A percentile compares a stretch with the other conserved stretches of the same genome.
These are phyloP conservation scores for Fonsecaea erecta DNA, from an alignment of 2,329 filamentous ascomycete species.

Conservation along the genomic window DNA sequence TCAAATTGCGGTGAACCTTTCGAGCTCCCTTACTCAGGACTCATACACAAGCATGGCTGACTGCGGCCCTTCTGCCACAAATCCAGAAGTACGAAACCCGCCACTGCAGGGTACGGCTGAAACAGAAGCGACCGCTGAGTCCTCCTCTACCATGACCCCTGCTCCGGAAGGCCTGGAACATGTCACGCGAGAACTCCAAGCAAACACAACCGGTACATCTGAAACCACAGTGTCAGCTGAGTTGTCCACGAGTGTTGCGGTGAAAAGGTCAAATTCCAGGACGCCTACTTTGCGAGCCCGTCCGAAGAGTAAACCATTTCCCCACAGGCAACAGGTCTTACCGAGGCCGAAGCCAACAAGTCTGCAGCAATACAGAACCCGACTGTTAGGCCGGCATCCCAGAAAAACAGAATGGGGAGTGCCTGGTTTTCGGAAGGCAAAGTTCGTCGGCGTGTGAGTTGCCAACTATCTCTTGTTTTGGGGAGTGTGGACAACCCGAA, in stretches of 20 bases:
- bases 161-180: not conserved
- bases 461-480: not conserved
- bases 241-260: not conserved
- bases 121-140: not conserved
- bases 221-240: not conserved
- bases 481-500: not conserved
- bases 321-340: not conserved
- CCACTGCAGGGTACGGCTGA: not conserved
- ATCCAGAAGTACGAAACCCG: not conserved
- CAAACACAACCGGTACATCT: not conserved
- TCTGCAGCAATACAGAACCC: conserved; percentile 22
- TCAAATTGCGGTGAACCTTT: not conserved
- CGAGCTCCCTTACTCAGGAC: not conserved
- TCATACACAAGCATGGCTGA: not conserved
- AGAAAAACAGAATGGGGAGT: conserved; percentile 20
- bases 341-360: conserved; percentile 15
- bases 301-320: not conserved
- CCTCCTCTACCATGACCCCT: not conserved
- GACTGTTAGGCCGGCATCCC: conserved; percentile 18
- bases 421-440: conserved; percentile 18
- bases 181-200: not conserved
- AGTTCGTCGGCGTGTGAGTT: conserved; percentile 27
- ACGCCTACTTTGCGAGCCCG: not conserved
- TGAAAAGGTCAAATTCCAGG: not conserved
- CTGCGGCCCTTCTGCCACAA: not conserved